Base-by-base conservation (phyloP, 257 asterid species). In the Solanum rostratum region DNA sequence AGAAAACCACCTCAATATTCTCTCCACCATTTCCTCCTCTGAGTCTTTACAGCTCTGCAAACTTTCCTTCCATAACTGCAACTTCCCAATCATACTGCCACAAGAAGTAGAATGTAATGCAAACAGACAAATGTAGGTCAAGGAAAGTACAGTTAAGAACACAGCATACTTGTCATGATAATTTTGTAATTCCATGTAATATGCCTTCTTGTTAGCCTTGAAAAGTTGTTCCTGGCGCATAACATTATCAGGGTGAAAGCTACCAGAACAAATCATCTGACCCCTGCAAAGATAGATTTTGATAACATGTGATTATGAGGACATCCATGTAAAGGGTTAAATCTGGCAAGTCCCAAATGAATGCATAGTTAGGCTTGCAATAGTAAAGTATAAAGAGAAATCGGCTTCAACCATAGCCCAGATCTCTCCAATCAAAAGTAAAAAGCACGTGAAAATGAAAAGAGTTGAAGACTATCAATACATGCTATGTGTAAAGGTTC, bases 181-280 rank as follows among this genome's bases (percentile, higher is more conserved):
- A 82, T 93, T 92, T 82, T 88, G 93, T 84, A 96, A 78, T 84
- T 91, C 89, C 46, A 91, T 85, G 90, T 90, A 91, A 86, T 96
- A 93, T 24, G 89, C 85, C 79, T 91, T 92, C 93, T 91, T 96
- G 86, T 84, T 83, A 69, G 91, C 87, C 91, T 90, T 96, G 86
- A 89, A 87, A 81, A 86, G 85, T 84, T 89, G 92, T 88, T 93
- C 97, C 74, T 73, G 85, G 6, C 62, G 88, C 88, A 95, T 88
- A 82, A 95, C 87, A 81, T 86, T 87, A 86, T 95, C 99, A 22
- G 99, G 99, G 88, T 95, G 98, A 85, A 91, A 92, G 88, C 92
- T 87, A 81, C 97, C 97, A 79, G 86, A 88, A 89, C 98, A 95
- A 53, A 96, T 88, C 86, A 93, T 89, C 87, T 93, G 87, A 85